Evolutionary conservation across 495 filamentous ascomycete genomes (phyloP).

Genomic region (Podospora appendiculata): DNA sequence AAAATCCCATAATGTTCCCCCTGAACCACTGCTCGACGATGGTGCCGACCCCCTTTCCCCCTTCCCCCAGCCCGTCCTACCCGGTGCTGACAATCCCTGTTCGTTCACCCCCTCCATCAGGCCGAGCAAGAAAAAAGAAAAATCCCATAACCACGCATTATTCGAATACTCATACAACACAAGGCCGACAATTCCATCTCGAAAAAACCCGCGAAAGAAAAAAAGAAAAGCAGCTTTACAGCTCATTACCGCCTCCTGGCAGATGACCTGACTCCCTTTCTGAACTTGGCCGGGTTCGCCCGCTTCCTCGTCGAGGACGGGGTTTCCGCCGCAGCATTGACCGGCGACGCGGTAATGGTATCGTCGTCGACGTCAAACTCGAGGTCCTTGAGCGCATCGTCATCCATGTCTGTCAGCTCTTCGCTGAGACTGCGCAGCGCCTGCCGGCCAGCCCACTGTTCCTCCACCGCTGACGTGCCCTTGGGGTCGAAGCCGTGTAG

Average conservation of each 20-base stretch:
- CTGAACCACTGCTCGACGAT: no score
- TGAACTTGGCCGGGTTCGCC: conserved; percentile 21
- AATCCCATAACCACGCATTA: neutral
- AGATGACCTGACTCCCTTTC: conserved; percentile 17
- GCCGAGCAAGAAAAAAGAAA: conserved; percentile 1
- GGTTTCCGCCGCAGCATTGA: conserved; percentile 14
- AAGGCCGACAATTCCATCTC: no score
- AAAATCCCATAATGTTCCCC: neutral
- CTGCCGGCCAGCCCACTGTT: conserved; percentile 70
- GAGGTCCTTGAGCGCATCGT: conserved; percentile 67
- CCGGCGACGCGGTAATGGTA: conserved; percentile 34
- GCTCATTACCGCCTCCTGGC: conserved; percentile 14
- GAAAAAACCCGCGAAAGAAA: no score
- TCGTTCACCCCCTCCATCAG: no score
- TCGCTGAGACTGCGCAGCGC: conserved; percentile 73
- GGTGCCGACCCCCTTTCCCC: no score
- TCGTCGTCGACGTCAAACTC: conserved; percentile 36
- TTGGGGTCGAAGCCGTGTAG: conserved; percentile 70
- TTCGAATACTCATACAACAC: neutral
- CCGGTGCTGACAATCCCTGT: neutral
- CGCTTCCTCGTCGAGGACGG: conserved; percentile 14
- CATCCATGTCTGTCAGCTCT: conserved; percentile 81
- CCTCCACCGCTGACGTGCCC: conserved; percentile 61
- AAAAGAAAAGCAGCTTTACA: no score
- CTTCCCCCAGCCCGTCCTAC: no score